Conservation (phyloP, 495 filamentous ascomycete genomes). For the Aspergillus ellipticus region DNA sequence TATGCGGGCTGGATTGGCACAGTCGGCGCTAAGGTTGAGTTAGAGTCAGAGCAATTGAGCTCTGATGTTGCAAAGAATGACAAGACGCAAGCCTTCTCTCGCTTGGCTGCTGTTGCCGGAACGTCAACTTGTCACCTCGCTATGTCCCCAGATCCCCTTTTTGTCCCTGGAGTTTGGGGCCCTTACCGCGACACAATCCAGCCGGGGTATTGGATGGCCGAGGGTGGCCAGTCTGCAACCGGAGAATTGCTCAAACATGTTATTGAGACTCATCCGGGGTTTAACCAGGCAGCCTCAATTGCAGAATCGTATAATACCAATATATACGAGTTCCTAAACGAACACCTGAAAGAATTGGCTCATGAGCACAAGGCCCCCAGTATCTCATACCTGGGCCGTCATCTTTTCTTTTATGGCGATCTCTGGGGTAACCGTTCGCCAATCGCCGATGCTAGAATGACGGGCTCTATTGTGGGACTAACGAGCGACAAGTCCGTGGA, state of each 20-base stretch:
- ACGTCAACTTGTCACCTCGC: constrained; percentile 96
- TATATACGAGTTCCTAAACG: constrained; percentile 92
- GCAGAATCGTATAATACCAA: constrained; percentile 75
- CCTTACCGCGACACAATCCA: constrained; percentile 92
- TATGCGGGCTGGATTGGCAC: constrained; percentile 99
- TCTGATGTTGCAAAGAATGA: constrained; percentile 65
- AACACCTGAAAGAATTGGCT: constrained; percentile 74
- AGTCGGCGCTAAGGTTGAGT: constrained; percentile 87
- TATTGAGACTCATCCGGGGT: constrained; percentile 87
- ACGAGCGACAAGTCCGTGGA: constrained; percentile 81
- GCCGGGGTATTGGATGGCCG: constrained; percentile 89
- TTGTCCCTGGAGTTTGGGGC: constrained; percentile 93
- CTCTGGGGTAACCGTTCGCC: constrained; percentile 97
- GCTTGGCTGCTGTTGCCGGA: constrained; percentile 91
- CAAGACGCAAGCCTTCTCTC: constrained; percentile 84
- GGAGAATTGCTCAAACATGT: constrained; percentile 92
- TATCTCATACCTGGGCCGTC: constrained; percentile 79
- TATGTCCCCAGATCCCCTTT: constrained; percentile 87
- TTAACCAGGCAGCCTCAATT: constrained; percentile 68
- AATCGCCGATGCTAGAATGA: constrained; percentile 88
- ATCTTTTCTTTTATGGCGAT: constrained; percentile 98
- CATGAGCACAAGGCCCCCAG: constrained; percentile 63
- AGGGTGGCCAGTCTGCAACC: constrained; percentile 93
- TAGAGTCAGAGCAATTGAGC: constrained; percentile 58
- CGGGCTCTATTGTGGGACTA: constrained; percentile 79